Conservation (phyloP, 1,139 yeast species). For the Arxiozyma slooffiae region DNA sequence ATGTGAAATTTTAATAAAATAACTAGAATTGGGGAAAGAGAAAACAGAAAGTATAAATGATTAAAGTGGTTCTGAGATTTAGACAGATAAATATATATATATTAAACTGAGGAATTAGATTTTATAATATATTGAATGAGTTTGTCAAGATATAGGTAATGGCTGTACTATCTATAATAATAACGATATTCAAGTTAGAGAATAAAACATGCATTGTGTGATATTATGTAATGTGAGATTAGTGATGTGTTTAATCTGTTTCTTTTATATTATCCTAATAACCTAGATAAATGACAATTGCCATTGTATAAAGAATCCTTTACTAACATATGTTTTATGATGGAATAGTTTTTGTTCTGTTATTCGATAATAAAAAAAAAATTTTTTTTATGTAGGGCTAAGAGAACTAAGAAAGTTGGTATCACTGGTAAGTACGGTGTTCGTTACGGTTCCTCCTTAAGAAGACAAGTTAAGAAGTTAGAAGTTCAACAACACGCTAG, state of each 20-base stretch:
- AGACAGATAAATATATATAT: too few relatives aligned
- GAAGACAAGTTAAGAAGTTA: slow-evolving; percentile 99
- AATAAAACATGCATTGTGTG: neutral
- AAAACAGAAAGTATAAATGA: neutral
- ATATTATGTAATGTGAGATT: too few relatives aligned
- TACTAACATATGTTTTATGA: slow-evolving; percentile 6
- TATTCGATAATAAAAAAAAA: neutral
- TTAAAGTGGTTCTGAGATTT: neutral
- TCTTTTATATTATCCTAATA: neutral
- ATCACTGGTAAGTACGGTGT: slow-evolving; percentile 99
- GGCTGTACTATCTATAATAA: too few relatives aligned
- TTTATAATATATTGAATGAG: neutral
- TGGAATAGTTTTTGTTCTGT: neutral
- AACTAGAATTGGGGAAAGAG: neutral
- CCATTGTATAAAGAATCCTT: neutral
- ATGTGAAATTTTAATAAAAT: slow-evolving; percentile 5
- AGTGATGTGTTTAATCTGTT: neutral
- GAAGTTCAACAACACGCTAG: slow-evolving; percentile 98
- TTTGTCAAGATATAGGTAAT: neutral
- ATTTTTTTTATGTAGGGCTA: slow-evolving; percentile 55
- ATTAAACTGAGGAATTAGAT: neutral
- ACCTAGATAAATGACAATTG: neutral
- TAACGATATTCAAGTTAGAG: neutral
- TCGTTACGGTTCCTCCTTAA: slow-evolving; percentile 99
- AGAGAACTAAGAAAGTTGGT: slow-evolving; percentile 99